Conservation (phyloP, 768 basidiomycete species). For the Russula sp. region DNA sequence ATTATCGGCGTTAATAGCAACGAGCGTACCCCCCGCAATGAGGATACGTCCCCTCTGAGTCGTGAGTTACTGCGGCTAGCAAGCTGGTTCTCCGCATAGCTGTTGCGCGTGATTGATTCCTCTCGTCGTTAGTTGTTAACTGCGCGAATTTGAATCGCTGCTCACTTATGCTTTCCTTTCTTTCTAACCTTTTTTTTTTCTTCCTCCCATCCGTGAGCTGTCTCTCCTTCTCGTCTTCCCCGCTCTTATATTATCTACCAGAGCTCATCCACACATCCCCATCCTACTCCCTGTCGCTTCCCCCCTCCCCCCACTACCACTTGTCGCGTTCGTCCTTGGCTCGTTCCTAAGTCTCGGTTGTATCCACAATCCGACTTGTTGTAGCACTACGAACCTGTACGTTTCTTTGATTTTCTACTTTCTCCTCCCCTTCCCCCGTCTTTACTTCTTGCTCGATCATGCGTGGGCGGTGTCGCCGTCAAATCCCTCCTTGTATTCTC, state of each 20-base stretch:
- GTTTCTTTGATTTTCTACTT: conserved; percentile 14
- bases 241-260: conserved; percentile 25
- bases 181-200: conserved; percentile 26
- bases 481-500: no score
- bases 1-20: conserved; percentile 10
- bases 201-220: conserved; percentile 7
- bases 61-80: conserved; percentile 12
- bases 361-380: conserved; percentile 45
- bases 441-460: conserved; percentile 21
- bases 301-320: conserved; percentile 36
- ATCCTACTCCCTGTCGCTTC: conserved; percentile 41
- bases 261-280: conserved; percentile 40
- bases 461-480: conserved; percentile 28
- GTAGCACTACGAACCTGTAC: conserved; percentile 34
- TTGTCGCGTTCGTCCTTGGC: conserved; percentile 43
- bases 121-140: not conserved
- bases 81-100: no score
- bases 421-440: conserved; percentile 5
- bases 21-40: conserved; percentile 22
- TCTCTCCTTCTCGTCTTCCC: conserved; percentile 3
- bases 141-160: conserved; percentile 12
- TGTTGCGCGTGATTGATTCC: not conserved
- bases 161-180: conserved; percentile 20
- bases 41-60: conserved; percentile 16
- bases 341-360: conserved; percentile 42